Base-by-base conservation (phyloP, 2,329 filamentous ascomycete genomes). In the Colletotrichum sublineola region DNA sequence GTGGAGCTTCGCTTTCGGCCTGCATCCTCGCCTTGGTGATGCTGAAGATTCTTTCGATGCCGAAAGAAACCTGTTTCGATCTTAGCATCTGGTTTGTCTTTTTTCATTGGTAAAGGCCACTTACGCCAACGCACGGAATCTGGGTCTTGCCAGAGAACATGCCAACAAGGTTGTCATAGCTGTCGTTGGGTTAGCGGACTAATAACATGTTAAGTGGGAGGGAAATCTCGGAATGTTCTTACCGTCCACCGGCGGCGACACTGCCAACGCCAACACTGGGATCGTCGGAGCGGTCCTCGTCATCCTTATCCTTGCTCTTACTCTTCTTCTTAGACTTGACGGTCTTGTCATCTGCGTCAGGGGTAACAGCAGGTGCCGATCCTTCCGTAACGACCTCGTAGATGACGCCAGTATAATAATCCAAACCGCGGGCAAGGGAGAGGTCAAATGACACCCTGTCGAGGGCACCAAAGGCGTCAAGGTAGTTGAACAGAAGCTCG, bases 161-260 rank as follows among this genome's bases (percentile, higher is more conserved):
- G 83, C 93, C 93, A 6, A 98, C 96, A 5, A 98, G 88, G 79
- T 96, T 92, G 82, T 98, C 96, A 82, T 98, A 98, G 73, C 95
- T 92, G 56, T 95, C 94, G 79, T 95, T 4, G 20, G 18, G 70
- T 73, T 61, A 70, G 70, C 55, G 44, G 11, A 7, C 29, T 40
- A 36, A 31, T 12, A 66, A 29, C 11, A 33, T 14, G 6, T 24
- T 9, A n/a, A 46, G 44, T 6, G 20, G 44, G 8, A n/a, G 20
- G 18, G 40, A 15, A 6, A 9, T 40, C 11, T 20, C 20, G 38
- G 24, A 9, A 31, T n/a, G 42, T 94, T 88, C 74, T 89, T 91
- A 61, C 92, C 92, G 15, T 75, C 78, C 91, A 78, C 92, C 92
- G 9, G 92, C 92, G 58, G 92, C 91, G 60, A 97, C 92, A 80